These are phyloP conservation scores for Peziza echinospora DNA, from an alignment of 495 filamentous ascomycete genomes.

Conservation along the genomic window DNA sequence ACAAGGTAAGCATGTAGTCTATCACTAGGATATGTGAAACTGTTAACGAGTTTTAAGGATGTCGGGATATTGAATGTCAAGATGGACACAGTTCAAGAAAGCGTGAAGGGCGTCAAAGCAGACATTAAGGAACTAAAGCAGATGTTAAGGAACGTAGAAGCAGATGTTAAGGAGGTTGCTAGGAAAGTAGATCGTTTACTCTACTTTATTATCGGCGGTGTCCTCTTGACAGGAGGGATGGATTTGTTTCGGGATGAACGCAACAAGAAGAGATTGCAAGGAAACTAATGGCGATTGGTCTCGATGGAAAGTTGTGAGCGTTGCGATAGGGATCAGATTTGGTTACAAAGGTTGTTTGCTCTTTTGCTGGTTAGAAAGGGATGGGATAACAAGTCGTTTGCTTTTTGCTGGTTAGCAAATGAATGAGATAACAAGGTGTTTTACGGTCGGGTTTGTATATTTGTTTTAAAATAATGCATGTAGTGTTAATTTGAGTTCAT, in stretches of 20 bases:
- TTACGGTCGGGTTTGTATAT: no score
- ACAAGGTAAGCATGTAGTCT: neutral
- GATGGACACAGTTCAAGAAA: neutral
- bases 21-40: neutral
- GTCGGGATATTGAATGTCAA: neutral
- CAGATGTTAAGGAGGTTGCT: neutral
- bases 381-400: neutral
- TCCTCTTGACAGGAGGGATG: neutral
- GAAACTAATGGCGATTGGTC: neutral
- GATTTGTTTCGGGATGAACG: slow-evolving; percentile 1
- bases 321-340: neutral
- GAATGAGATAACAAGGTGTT: no score
- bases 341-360: neutral
- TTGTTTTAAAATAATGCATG: no score
- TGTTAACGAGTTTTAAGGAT: neutral
- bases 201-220: neutral
- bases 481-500: no score
- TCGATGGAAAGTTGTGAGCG: neutral
- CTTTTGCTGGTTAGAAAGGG: neutral
- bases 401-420: no score
- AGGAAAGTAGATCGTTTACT: neutral
- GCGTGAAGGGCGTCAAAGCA: neutral
- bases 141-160: neutral
- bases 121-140: neutral
- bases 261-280: neutral